A percentile compares a stretch with the other conserved stretches of the same genome.
These are phyloP conservation scores for Prototheca stagnorum DNA, from an alignment of 163 green algal genomes.

Conservation along the genomic window DNA sequence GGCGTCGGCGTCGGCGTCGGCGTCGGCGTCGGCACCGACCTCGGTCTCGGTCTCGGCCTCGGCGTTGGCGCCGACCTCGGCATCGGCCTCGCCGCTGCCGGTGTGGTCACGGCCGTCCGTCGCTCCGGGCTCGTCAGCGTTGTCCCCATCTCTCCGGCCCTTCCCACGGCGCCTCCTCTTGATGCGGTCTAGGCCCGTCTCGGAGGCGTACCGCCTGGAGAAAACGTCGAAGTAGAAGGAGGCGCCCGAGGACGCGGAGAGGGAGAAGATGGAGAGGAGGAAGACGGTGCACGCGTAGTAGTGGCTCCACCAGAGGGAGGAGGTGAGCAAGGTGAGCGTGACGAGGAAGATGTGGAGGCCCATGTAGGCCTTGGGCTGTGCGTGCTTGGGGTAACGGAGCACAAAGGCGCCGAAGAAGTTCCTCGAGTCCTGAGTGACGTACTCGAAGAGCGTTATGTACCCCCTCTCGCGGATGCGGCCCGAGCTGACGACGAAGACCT, in stretches of 20 bases:
- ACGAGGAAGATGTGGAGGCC: constrained; percentile 13
- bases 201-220: constrained; percentile 2
- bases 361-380: constrained; percentile 33
- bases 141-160: too few species aligned
- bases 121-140: too few species aligned
- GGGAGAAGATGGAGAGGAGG: constrained; percentile 14
- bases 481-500: constrained; percentile 38
- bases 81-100: too few species aligned
- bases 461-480: constrained; percentile 26
- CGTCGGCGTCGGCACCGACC: too few species aligned
- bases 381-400: constrained; percentile 2
- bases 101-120: too few species aligned
- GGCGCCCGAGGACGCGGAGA: constrained; percentile 21
- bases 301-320: constrained; percentile 23
- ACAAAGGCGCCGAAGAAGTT: constrained; percentile 16
- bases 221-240: constrained; percentile 22
- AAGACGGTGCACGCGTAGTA: constrained; percentile 16
- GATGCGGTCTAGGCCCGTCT: too few species aligned
- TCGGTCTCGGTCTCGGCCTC: too few species aligned
- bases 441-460: constrained; percentile 35
- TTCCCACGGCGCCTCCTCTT: too few species aligned
- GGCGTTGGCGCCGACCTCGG: too few species aligned
- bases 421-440: not conserved
- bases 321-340: constrained; percentile 12
- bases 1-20: too few species aligned